phyloP scores from a whole-genome alignment of 2,329 filamentous ascomycete genomes.

The Claviceps humidiphila region DNA sequence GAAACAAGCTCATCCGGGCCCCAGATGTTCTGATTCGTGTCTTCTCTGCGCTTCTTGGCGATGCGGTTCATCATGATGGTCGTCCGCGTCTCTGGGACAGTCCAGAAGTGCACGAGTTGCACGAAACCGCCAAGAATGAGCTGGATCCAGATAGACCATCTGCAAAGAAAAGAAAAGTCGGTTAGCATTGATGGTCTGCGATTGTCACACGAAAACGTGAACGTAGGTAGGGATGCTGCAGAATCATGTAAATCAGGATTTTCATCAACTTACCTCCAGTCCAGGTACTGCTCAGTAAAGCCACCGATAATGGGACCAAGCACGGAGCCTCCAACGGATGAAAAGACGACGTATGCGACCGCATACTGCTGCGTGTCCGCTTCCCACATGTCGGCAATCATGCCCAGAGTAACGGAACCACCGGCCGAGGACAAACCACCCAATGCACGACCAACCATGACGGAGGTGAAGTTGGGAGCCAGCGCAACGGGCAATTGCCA shows the following conservation, averaged over 20 bases:
- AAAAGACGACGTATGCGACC: conserved; percentile 65
- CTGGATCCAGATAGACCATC: conserved; percentile 70
- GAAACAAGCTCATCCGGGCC: conserved; percentile 60
- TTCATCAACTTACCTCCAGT: conserved; percentile 41
- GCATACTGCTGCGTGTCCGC: conserved; percentile 60
- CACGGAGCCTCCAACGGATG: conserved; percentile 64
- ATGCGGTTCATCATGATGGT: conserved; percentile 69
- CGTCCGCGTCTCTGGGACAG: conserved; percentile 66
- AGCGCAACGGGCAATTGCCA: conserved; percentile 62
- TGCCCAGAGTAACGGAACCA: conserved; percentile 59
- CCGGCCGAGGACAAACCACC: conserved; percentile 60
- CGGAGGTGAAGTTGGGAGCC: conserved; percentile 57
- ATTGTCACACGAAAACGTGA: neutral
- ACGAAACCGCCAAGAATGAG: conserved; percentile 63
- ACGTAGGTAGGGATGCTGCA: neutral
- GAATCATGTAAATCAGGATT: neutral
- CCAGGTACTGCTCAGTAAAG: conserved; percentile 53
- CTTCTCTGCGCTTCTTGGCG: conserved; percentile 58
- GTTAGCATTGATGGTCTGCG: neutral
- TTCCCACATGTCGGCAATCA: conserved; percentile 65
- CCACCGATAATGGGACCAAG: conserved; percentile 69
- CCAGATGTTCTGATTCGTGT: conserved; percentile 46
- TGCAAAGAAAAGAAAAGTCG: conserved; percentile 2
- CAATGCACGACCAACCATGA: conserved; percentile 57
- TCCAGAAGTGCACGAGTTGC: conserved; percentile 51